phyloP scores from a whole-genome alignment of 768 basidiomycete species.

The Lactarius quietus region DNA sequence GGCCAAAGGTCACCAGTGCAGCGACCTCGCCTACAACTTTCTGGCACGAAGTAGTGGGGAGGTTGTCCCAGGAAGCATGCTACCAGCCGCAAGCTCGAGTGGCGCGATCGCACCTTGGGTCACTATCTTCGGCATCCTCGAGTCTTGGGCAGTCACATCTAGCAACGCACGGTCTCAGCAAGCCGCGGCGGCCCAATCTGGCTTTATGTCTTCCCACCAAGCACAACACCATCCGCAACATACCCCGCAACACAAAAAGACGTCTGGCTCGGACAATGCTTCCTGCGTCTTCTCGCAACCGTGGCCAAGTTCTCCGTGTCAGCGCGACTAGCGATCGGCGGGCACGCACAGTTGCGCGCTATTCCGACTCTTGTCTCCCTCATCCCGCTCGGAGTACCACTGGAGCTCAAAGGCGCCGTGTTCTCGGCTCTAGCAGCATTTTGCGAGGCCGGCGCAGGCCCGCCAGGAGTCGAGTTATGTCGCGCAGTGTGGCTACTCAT shows the following conservation, averaged over 20 bases:
- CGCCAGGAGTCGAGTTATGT: slow-evolving; percentile 72
- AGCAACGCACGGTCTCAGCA: slow-evolving; percentile 44
- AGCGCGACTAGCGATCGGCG: slow-evolving; percentile 73
- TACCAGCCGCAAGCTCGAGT: slow-evolving; percentile 41
- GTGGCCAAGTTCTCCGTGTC: slow-evolving; percentile 73
- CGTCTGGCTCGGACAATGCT: slow-evolving; percentile 72
- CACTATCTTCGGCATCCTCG: slow-evolving; percentile 68
- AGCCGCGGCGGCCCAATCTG: slow-evolving; percentile 28
- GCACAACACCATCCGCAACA: slow-evolving; percentile 41
- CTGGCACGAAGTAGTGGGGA: slow-evolving; percentile 74
- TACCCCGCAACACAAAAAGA: slow-evolving; percentile 61
- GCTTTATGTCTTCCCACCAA: slow-evolving; percentile 35
- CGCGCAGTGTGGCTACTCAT: slow-evolving; percentile 79
- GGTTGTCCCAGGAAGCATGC: slow-evolving; percentile 55
- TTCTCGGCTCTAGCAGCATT: slow-evolving; percentile 81
- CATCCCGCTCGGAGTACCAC: slow-evolving; percentile 73
- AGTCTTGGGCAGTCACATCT: slow-evolving; percentile 65
- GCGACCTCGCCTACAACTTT: slow-evolving; percentile 86
- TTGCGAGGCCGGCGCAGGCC: slow-evolving; percentile 74
- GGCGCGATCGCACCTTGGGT: slow-evolving; percentile 73
- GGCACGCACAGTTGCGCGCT: slow-evolving; percentile 75
- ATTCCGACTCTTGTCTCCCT: slow-evolving; percentile 77
- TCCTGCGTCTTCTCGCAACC: slow-evolving; percentile 73
- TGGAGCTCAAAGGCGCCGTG: slow-evolving; percentile 86
- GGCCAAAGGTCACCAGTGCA: slow-evolving; percentile 79